phyloP scores from a whole-genome alignment of 169 alveolate species.

The Plasmodium billcollinsi region DNA sequence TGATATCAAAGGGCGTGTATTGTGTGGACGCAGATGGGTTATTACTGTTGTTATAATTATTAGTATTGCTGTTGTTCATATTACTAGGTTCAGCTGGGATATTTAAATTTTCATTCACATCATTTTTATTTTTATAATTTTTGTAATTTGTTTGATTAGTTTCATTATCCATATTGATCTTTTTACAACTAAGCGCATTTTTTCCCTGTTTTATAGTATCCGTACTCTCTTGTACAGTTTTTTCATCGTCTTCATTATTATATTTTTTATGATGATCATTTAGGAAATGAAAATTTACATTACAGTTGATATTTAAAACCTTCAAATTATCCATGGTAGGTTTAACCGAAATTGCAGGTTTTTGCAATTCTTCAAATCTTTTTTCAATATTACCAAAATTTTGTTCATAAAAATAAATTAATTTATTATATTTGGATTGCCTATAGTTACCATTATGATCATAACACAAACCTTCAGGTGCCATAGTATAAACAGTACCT shows the following conservation, averaged over 20 bases:
- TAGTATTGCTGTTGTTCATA: neutral
- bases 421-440: conserved; percentile 57
- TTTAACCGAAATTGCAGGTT: conserved; percentile 13
- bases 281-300: conserved; percentile 25
- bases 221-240: neutral
- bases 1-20: conserved; percentile 62
- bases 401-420: conserved; percentile 67
- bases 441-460: conserved; percentile 70
- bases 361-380: conserved; percentile 52
- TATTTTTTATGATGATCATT: neutral
- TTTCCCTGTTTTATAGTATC: neutral
- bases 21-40: conserved; percentile 14
- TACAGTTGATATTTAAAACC: conserved; percentile 36
- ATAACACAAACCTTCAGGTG: conserved; percentile 74
- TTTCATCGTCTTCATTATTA: neutral
- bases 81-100: neutral
- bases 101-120: neutral
- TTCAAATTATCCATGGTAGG: conserved; percentile 8
- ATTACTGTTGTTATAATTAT: conserved; percentile 19
- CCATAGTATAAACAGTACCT: conserved; percentile 76
- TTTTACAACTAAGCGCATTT: conserved; percentile 1
- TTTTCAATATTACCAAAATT: conserved; percentile 61
- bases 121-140: neutral
- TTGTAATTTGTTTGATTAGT: neutral
- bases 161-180: conserved; percentile 3